Evolutionary conservation across 2,329 filamentous ascomycete genomes (phyloP).

Genomic region (Colletotrichum sp.): DNA sequence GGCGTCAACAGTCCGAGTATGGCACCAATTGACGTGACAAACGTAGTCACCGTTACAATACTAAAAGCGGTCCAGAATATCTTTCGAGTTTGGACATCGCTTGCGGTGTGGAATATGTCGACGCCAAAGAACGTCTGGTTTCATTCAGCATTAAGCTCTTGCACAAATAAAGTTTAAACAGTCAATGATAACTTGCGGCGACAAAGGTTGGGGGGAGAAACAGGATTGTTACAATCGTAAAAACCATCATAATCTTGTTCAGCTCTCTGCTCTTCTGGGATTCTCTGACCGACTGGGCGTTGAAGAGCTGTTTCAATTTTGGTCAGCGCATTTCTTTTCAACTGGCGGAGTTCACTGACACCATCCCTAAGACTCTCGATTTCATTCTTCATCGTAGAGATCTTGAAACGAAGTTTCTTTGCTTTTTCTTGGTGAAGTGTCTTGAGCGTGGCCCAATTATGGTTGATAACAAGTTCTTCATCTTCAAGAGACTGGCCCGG

Average conservation of each 20-base stretch:
- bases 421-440: fast-evolving
- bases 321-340: neutral
- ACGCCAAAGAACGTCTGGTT: neutral
- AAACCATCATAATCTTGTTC: neutral
- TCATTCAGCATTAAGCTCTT: neutral
- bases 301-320: neutral
- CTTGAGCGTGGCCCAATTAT: neutral
- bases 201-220: neutral
- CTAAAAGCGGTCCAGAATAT: neutral
- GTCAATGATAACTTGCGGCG: fast-evolving
- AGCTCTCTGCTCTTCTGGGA: neutral
- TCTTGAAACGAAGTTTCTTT: fast-evolving
- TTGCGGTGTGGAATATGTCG: neutral
- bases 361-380: neutral
- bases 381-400: neutral
- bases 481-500: no score
- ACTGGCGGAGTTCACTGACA: neutral
- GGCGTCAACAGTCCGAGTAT: neutral
- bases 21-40: neutral
- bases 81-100: neutral
- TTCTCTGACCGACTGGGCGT: neutral
- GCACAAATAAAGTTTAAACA: fast-evolving
- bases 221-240: neutral
- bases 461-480: fast-evolving
- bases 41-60: neutral